Base-by-base conservation (phyloP, 208 protist genomes). In the Trypanosomatidae sp. region DNA sequence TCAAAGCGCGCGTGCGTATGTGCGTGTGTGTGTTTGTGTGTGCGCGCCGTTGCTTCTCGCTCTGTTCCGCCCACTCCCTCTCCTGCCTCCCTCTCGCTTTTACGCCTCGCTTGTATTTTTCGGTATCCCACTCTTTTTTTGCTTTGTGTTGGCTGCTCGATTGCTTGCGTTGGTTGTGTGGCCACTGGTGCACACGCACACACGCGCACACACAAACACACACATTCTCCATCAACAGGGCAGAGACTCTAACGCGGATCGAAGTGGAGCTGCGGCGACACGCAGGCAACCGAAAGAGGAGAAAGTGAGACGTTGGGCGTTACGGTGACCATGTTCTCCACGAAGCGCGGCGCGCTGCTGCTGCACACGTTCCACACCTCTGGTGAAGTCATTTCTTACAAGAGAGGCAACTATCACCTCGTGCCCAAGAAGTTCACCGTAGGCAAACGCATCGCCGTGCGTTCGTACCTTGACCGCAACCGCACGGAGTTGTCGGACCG, bases 401-500 rank as follows among this genome's bases (percentile, higher is more conserved):
- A 56, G 39, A 68, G 69, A 12, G 89, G 90, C 43, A 77, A 79
- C 79, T 92, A 87, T 65, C 68, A 77, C 55, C 50, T 95, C 17
- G 77, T 97, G 1, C 90, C 90, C 1, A 86, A 84, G 60, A 90
- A 94, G 72, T 74, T 88, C 68, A 93, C 92, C 2, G 82, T 97
- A 0, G 87, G 82, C 47, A 86, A 84, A 58, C 88, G 88, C 56
- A 95, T 97, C 58, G 90, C 92, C 15, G 90, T 95, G 12, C 92
- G 92, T 62, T 86, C 77, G 33, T 94, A 94, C 73, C 84, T 94
- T 25, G 92, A 97, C 68, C 90, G 92, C 46, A 96, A 96, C 71
- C 85, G 85, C 73, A 92, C 93, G 6, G 91, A 97, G 71, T 84
- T 96, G 46, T 96, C 93, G 1, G 90, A 96, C 71, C 91, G 93